These are phyloP conservation scores for Lathyrus sativus DNA, from an alignment of 306 rosid species.

Conservation along the genomic window DNA sequence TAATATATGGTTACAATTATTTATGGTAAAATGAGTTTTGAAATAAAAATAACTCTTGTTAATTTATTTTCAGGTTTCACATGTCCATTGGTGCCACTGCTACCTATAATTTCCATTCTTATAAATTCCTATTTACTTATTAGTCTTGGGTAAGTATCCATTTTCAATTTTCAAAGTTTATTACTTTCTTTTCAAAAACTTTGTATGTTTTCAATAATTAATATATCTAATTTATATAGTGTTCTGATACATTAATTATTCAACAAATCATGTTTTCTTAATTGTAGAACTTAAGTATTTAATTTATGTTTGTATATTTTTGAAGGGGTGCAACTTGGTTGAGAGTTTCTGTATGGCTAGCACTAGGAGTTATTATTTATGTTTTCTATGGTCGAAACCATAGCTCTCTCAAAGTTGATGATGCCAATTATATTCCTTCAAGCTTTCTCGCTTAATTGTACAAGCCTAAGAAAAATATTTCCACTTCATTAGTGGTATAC, in stretches of 20 bases:
- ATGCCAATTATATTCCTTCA: constrained; percentile 44
- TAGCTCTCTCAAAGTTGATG: constrained; percentile 62
- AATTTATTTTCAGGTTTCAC: constrained; percentile 66
- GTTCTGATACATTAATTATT: too few species aligned
- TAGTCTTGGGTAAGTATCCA: constrained; percentile 72
- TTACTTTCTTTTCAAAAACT: not conserved
- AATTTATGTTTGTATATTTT: not conserved
- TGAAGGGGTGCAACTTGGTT: constrained; percentile 72
- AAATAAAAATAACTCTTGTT: constrained; percentile 1
- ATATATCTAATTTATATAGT: too few species aligned
- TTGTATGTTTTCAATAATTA: too few species aligned
- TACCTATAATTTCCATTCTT: constrained; percentile 72
- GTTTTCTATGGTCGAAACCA: constrained; percentile 75
- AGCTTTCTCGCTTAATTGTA: constrained; percentile 39
- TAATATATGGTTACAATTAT: not conserved
- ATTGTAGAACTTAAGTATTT: too few species aligned
- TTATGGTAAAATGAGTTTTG: not conserved
- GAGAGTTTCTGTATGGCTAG: constrained; percentile 83
- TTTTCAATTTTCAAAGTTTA: constrained; percentile 17
- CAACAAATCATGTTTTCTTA: too few species aligned
- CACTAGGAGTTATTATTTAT: constrained; percentile 63
- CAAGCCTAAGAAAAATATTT: not conserved
- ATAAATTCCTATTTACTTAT: constrained; percentile 76
- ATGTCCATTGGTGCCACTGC: constrained; percentile 87
- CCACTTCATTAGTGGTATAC: not conserved